Base-by-base conservation (phyloP, 1,139 yeast genomes). In the Geotrichum carabidarum region DNA sequence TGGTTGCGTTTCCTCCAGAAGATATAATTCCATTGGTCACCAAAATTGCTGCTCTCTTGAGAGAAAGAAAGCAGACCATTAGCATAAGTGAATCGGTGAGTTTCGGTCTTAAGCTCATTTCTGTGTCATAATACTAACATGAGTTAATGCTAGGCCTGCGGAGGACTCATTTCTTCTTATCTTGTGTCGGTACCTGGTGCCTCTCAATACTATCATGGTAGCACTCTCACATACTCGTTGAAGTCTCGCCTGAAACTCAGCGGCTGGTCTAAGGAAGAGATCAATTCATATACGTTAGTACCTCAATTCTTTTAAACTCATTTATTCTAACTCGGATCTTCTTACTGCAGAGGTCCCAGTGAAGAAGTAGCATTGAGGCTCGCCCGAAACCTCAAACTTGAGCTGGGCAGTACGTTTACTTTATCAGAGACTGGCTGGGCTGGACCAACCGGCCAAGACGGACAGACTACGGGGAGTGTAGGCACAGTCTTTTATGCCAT, bases 361-460 rank as follows among this genome's bases (percentile, higher is more conserved):
- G 89, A 84, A 65, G 79, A 77, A 51, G 95, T 87, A 30, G 95
- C 87, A 0, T 68, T 82, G 56, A 78, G 86, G 63, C 74, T 87
- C 63, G 95, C 96, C 1, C 74, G 96, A 55, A 87, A 87, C 57
- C 75, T 90, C 54, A 78, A 84, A 65, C 80, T 87, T 60, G 96
- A 88, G 67, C 76, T 87, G 59, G 95, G 95, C 0, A 82, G 90
- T 7, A 85, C 91, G 0, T 87, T 82, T 70, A 89, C 87, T 6
- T 74, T 88, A 37, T 83, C 91, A 0, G 96, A 88, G 66, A 84
- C 95, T 0, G 96, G 96, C 1, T 84, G 86, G 74, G 94, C 95
- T 0, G 95, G 95, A 0, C 94, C 94, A 11, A 74, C 83, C 74
- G 58, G 63, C 44, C 48, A 31, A 17, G 53, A 49, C 36, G 53